A percentile compares a stretch with the other conserved stretches of the same genome.
Conservation (phyloP, 2,329 filamentous ascomycete species). For the Fusarium torreyae region DNA sequence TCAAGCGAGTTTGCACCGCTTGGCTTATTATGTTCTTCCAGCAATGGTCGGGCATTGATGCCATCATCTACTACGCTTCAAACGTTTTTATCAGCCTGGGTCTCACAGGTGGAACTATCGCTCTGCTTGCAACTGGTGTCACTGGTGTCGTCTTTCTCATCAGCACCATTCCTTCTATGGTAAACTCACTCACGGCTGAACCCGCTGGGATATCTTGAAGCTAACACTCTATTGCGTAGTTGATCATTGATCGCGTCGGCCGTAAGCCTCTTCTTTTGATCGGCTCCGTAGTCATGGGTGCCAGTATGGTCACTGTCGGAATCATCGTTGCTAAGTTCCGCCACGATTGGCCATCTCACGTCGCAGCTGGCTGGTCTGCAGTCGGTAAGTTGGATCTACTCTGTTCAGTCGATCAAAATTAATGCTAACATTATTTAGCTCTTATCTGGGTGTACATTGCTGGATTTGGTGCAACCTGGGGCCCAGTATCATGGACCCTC, state of each 20-base stretch:
- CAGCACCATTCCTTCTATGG: slow-evolving; percentile 54
- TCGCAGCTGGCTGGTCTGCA: slow-evolving; percentile 57
- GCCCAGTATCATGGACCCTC: slow-evolving; percentile 64
- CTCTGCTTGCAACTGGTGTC: slow-evolving; percentile 78
- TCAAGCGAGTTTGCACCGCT: slow-evolving; percentile 75
- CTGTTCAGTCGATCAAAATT: rapidly evolving
- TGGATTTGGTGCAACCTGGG: slow-evolving; percentile 60
- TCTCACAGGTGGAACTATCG: slow-evolving; percentile 70
- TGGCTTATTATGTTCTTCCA: slow-evolving; percentile 75
- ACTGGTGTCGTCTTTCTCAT: slow-evolving; percentile 78
- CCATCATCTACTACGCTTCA: slow-evolving; percentile 63
- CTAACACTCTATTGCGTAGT: not conserved
- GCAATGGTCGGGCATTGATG: slow-evolving; percentile 54
- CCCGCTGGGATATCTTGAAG: rapidly evolving
- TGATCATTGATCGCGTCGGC: slow-evolving; percentile 59
- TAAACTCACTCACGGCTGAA: not conserved
- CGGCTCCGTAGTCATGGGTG: slow-evolving; percentile 57
- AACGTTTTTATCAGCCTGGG: slow-evolving; percentile 77
- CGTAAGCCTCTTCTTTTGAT: slow-evolving; percentile 58
- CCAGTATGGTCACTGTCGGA: slow-evolving; percentile 37
- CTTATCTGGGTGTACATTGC: slow-evolving; percentile 67
- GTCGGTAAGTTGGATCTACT: slow-evolving; percentile 39
- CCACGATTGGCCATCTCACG: slow-evolving; percentile 51
- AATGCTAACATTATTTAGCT: slow-evolving; percentile 3
- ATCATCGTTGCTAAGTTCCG: slow-evolving; percentile 42